Percentiles rank a stretch among this genome's conserved stretches.
These are phyloP conservation scores for Verticillium dahliae DNA, from an alignment of 2,329 filamentous ascomycete genomes.

Conservation along the genomic window DNA sequence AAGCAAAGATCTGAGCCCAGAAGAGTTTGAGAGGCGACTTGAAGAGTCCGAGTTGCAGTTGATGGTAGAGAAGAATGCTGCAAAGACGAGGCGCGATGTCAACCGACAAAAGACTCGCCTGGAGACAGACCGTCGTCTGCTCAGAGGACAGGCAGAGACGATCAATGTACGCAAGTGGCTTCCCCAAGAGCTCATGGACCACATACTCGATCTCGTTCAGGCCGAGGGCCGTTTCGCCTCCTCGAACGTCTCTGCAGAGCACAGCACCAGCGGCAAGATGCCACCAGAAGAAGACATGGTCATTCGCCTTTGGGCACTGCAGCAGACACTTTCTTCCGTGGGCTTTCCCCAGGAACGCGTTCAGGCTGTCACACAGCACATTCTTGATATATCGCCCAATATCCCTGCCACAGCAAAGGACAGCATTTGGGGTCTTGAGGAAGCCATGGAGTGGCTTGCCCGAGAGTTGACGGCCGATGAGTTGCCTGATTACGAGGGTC, in stretches of 20 bases:
- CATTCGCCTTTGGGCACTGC: conserved; percentile 77
- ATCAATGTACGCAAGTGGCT: conserved; percentile 75
- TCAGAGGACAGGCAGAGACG: conserved; percentile 70
- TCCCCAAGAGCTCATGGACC: conserved; percentile 68
- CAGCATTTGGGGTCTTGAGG: conserved; percentile 76
- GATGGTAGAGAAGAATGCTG: conserved; percentile 75
- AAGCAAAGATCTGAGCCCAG: conserved; percentile 60
- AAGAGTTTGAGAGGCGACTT: conserved; percentile 84
- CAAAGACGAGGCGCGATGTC: conserved; percentile 74
- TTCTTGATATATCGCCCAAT: conserved; percentile 61
- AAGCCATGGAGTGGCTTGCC: conserved; percentile 87
- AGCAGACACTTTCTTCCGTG: conserved; percentile 62
- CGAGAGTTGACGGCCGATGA: conserved; percentile 63
- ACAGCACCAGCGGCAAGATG: conserved; percentile 38
- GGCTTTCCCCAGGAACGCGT: conserved; percentile 62
- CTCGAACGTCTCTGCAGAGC: conserved; percentile 40
- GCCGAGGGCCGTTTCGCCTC: conserved; percentile 55
- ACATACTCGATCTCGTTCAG: conserved; percentile 67
- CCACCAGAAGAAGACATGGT: conserved; percentile 71
- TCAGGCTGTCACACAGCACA: conserved; percentile 56
- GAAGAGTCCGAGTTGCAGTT: conserved; percentile 87
- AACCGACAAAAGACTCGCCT: conserved; percentile 69
- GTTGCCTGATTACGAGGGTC: conserved; percentile 63
- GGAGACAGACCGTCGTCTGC: conserved; percentile 77
- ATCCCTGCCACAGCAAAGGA: conserved; percentile 53